A percentile compares a stretch with the other conserved stretches of the same genome.
phyloP scores from a whole-genome alignment of 257 asterid species.

The Gentiana macrophylla region DNA sequence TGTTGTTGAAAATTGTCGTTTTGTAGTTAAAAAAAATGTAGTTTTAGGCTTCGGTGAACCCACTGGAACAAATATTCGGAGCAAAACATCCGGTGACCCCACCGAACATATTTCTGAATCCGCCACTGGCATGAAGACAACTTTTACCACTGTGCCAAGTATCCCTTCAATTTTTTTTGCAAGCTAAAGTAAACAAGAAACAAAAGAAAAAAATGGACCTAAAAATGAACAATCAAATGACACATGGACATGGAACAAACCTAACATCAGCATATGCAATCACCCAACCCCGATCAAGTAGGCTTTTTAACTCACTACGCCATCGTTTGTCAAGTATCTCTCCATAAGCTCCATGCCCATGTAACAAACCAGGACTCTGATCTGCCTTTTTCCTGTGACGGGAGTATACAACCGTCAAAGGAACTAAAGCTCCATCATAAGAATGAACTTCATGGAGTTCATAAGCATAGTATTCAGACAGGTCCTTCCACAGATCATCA shows the following conservation, averaged over 20 bases:
- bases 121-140: no score
- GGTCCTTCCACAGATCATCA: constrained; percentile 64
- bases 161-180: no score
- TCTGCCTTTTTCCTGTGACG: constrained; percentile 44
- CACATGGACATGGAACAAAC: constrained; percentile 16
- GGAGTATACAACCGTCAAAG: constrained; percentile 77
- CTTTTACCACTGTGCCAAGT: no score
- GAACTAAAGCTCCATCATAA: constrained; percentile 58
- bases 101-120: no score
- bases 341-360: constrained; percentile 93
- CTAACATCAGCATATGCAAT: constrained; percentile 96
- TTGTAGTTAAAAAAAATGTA: no score
- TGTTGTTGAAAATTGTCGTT: no score
- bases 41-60: no score
- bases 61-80: no score
- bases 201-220: background rate
- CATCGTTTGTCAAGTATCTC: constrained; percentile 91
- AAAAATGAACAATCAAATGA: background rate
- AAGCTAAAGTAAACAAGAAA: no score
- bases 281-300: constrained; percentile 98
- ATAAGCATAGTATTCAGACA: constrained; percentile 81
- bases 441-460: constrained; percentile 70
- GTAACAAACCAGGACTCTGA: constrained; percentile 83
- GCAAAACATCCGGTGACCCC: no score
- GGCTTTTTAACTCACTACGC: constrained; percentile 57